Evolutionary conservation across 176 grass and related monocot species (phyloP), one percentile per base, ranked within the genome.

Genomic region (Phyllostachys edulis): DNA sequence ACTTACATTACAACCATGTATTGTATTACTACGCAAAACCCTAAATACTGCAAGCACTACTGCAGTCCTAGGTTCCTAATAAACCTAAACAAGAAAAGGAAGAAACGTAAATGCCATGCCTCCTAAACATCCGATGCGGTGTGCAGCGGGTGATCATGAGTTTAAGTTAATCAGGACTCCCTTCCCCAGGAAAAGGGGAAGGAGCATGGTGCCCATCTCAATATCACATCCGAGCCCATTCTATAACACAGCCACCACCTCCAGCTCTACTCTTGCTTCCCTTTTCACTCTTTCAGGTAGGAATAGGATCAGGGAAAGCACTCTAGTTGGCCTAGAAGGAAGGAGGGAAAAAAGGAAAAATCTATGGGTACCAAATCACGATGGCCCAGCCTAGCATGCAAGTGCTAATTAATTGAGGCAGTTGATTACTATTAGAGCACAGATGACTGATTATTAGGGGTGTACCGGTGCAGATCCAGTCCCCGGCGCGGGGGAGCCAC

Each of bases 401-500:
- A 12, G 57, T 0, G 57, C n/a, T 10, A 11, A 24, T 60, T 60
- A 24, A 60, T 60, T 1, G 57, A 26, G 9, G n/a, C 1, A n/a
- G n/a, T 5, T 59, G 55, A 62, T 47, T 4, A 14, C 46, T 14
- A 47, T 77, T 29, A 29, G n/a, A 26, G 36, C 10, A 12, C 9
- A 29, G 61, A 63, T 29, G 24, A 6, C 3, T 2, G 27, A 34
- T 32, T 12, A 20, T 5, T 18, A 54, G 49, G 76, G 16, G 60
- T 40, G 66, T 79, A 97, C 94, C 89, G 66, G 91, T 89, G 88
- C 96, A 99, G 93, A 99, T 94, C 93, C 96, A 99, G 90, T 99
- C 96, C 17, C 91, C 96, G 66, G 92, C 91, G 56, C 96, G 93
- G 38, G 96, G 93, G 3, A 99, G 88, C 96, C 96, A 99, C 88